A percentile compares a stretch with the other conserved stretches of the same genome.
Evolutionary conservation across 208 protist species (phyloP).

Genomic region (Phytomonas francai): DNA sequence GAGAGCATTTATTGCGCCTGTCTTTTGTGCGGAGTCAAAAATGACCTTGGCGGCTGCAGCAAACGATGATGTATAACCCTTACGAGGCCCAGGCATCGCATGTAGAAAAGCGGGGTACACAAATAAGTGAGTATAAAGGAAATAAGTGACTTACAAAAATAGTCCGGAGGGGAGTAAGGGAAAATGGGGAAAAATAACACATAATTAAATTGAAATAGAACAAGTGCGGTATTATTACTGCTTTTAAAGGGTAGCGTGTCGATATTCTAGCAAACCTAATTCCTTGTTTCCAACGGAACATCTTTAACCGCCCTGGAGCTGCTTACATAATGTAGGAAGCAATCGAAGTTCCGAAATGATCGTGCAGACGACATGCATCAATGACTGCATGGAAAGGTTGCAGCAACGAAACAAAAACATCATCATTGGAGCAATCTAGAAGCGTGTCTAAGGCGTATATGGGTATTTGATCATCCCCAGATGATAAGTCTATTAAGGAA

Average conservation of each 20-base stretch:
- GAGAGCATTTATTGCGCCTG: constrained; percentile 63
- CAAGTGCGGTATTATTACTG: background rate
- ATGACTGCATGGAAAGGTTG: constrained; percentile 78
- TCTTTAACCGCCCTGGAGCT: background rate
- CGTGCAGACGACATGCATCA: constrained; percentile 72
- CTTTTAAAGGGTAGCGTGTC: background rate
- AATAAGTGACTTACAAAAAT: background rate
- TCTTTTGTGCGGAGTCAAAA: constrained; percentile 76
- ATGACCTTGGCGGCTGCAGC: constrained; percentile 75
- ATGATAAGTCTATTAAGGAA: constrained; percentile 71
- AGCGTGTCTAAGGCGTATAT: constrained; percentile 32
- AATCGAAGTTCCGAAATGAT: constrained; percentile 39
- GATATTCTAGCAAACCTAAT: background rate
- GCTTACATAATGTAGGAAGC: constrained; percentile 4
- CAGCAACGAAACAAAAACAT: constrained; percentile 56
- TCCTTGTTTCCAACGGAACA: background rate
- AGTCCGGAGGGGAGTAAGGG: background rate
- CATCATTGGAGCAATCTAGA: constrained; percentile 48
- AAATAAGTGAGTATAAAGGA: constrained; percentile 7
- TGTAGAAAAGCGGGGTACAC: constrained; percentile 2
- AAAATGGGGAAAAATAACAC: background rate
- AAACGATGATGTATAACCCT: constrained; percentile 28
- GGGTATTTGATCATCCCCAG: constrained; percentile 69
- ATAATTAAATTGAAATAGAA: background rate
- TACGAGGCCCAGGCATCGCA: constrained; percentile 9